phyloP scores from a whole-genome alignment of 2,329 filamentous ascomycete genomes.

The Pestalotiopsis fici region DNA sequence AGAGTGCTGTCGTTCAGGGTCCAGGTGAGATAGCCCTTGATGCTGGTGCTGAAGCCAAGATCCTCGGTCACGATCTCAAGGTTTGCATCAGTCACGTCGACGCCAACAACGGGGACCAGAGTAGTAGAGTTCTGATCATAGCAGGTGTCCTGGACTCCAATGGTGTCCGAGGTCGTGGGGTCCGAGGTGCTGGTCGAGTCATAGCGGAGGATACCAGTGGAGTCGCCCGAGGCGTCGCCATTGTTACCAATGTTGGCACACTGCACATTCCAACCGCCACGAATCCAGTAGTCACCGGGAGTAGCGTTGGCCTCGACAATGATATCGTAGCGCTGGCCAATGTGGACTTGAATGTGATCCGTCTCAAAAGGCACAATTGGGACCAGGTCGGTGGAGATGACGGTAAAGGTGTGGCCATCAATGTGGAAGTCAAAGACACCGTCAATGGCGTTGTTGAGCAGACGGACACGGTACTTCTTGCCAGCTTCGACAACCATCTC shows the following conservation, averaged over 20 bases:
- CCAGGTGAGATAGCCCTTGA: conserved; percentile 39
- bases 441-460: conserved; percentile 45
- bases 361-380: conserved; percentile 54
- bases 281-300: conserved; percentile 43
- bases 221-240: conserved; percentile 33
- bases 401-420: conserved; percentile 52
- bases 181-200: conserved; percentile 18
- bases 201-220: conserved; percentile 48
- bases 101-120: conserved; percentile 29
- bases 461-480: conserved; percentile 42
- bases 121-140: conserved; percentile 31
- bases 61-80: conserved; percentile 23
- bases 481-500: conserved; percentile 35
- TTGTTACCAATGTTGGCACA: conserved; percentile 35
- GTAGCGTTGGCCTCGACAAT: conserved; percentile 38
- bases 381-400: conserved; percentile 56
- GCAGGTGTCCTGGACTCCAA: conserved; percentile 20
- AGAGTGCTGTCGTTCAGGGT: conserved; percentile 44
- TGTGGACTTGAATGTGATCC: conserved; percentile 33
- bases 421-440: conserved; percentile 28
- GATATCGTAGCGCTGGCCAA: conserved; percentile 40
- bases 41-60: conserved; percentile 20
- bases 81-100: conserved; percentile 23
- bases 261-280: conserved; percentile 37
- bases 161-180: conserved; percentile 4